Evolutionary conservation across 176 grass and related monocot genomes (phyloP).

Genomic region (Oryza rufipogon): DNA sequence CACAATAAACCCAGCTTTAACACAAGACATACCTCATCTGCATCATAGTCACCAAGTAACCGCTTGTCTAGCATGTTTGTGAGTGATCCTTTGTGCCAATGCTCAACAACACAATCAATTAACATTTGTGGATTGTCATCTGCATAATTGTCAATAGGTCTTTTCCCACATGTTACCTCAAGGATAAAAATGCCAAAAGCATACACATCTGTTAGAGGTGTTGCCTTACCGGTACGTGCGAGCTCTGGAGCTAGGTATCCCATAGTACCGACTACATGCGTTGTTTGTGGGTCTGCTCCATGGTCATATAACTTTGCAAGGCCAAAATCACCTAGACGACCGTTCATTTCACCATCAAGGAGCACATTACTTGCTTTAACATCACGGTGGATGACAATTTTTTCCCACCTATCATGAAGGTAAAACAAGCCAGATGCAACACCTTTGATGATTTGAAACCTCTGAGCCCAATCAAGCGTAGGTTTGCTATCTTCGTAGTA

Average conservation of each 20-base stretch:
- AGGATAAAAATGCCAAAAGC: background rate
- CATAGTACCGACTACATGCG: background rate
- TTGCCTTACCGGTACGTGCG: background rate
- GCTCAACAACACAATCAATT: background rate
- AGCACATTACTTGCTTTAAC: background rate
- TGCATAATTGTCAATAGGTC: background rate
- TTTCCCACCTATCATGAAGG: conserved; percentile 3
- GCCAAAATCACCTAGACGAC: background rate
- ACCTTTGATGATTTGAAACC: background rate
- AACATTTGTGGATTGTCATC: background rate
- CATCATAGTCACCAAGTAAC: background rate
- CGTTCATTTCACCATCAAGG: background rate
- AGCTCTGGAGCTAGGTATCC: background rate
- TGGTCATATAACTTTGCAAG: background rate
- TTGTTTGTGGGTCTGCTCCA: background rate
- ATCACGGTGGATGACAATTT: conserved; percentile 20
- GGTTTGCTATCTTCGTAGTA: background rate
- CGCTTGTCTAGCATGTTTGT: background rate
- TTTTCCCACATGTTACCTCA: background rate
- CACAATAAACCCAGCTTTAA: background rate
- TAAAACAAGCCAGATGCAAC: background rate
- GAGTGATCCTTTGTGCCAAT: background rate
- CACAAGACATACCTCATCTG: background rate
- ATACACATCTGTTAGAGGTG: background rate
- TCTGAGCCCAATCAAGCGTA: background rate